These are phyloP conservation scores for Nemania sp. DNA, from an alignment of 2,329 filamentous ascomycete species.

Conservation along the genomic window DNA sequence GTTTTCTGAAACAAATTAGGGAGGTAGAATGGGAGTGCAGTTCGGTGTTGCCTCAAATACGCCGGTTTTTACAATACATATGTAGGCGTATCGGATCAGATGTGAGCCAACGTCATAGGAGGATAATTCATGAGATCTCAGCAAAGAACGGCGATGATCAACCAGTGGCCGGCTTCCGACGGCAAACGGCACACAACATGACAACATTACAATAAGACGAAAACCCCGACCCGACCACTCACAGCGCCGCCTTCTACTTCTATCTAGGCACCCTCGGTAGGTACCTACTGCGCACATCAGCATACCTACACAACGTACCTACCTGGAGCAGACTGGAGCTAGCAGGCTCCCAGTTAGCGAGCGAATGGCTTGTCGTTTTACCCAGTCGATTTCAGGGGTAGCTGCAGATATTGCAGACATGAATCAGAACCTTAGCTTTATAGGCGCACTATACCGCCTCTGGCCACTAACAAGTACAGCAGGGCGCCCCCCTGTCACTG, in stretches of 20 bases:
- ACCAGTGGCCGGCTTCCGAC: slow-evolving; percentile 27
- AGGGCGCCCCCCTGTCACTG: slow-evolving; percentile 10
- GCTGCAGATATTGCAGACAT: slow-evolving; percentile 29
- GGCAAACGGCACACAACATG: slow-evolving; percentile 19
- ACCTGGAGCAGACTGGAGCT: neutral
- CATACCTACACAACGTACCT: no score
- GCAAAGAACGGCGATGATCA: slow-evolving; percentile 20
- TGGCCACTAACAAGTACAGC: neutral
- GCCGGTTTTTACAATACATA: no score
- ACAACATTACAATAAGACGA: neutral
- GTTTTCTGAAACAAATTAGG: no score
- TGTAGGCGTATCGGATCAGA: neutral
- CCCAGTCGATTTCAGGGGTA: slow-evolving; percentile 26
- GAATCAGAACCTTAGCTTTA: slow-evolving; percentile 27
- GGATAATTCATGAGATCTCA: neutral
- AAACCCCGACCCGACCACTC: slow-evolving; percentile 8
- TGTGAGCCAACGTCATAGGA: slow-evolving; percentile 30
- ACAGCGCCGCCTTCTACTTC: neutral
- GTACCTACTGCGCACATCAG: no score
- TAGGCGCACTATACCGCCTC: neutral
- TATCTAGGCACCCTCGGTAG: no score
- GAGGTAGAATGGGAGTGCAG: no score
- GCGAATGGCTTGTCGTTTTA: neutral
- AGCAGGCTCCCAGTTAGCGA: neutral
- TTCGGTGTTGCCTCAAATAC: neutral